A percentile compares a stretch with the other conserved stretches of the same genome.
Conservation (phyloP, 805 yeast genomes). For the Vanderwaltozyma polyspora region DNA sequence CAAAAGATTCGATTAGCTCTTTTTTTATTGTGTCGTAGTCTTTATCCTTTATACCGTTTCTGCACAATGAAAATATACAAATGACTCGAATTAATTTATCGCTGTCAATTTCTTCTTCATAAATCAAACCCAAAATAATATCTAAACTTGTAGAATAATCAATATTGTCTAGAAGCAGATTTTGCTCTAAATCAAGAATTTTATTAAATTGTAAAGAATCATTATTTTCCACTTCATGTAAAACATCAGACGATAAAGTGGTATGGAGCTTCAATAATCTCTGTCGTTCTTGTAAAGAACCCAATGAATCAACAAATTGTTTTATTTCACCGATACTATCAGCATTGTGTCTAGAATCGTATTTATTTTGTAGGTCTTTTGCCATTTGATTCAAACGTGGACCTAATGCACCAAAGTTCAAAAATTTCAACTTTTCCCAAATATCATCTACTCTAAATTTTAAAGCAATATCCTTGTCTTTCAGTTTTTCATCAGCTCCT, state of each 20-base stretch:
- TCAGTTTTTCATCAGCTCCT: constrained; percentile 29
- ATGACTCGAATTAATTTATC: constrained; percentile 41
- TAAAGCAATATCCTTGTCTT: constrained; percentile 14
- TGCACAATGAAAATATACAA: constrained; percentile 47
- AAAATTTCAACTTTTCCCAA: constrained; percentile 39
- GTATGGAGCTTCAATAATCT: constrained; percentile 64
- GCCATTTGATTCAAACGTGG: constrained; percentile 60
- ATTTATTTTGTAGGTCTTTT: constrained; percentile 54
- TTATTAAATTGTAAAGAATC: constrained; percentile 29
- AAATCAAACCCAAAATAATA: constrained; percentile 40
- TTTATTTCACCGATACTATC: constrained; percentile 56
- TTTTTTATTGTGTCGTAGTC: constrained; percentile 47
- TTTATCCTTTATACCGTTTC: constrained; percentile 56
- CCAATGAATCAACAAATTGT: constrained; percentile 57
- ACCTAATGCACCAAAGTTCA: constrained; percentile 77
- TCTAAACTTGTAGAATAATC: constrained; percentile 30
- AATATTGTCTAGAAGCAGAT: constrained; percentile 44
- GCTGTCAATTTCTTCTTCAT: constrained; percentile 30
- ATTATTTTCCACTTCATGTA: constrained; percentile 33
- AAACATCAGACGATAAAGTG: constrained; percentile 52
- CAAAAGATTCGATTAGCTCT: constrained; percentile 53
- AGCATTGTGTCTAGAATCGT: constrained; percentile 47
- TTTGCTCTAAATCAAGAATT: constrained; percentile 56
- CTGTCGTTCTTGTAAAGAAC: constrained; percentile 56
- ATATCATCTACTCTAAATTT: constrained; percentile 19